Percentiles rank a stretch among this genome's conserved stretches.
Evolutionary conservation across 129 eudicot species (phyloP).

Genomic region (Flaveria ramosissima): DNA sequence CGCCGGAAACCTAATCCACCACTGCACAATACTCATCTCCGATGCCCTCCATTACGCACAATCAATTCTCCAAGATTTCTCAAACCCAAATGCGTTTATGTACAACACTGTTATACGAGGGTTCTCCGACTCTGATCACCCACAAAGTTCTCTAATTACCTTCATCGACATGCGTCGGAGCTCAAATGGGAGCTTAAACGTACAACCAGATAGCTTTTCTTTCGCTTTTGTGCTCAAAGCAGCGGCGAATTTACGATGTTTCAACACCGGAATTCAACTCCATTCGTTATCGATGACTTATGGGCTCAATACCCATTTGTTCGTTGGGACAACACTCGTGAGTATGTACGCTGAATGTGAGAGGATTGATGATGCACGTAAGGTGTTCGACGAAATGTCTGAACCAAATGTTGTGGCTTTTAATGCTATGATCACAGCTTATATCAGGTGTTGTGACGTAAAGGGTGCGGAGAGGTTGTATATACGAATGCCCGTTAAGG

Average conservation of each 20-base stretch:
- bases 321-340: constrained; percentile 43
- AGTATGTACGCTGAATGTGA: constrained; percentile 49
- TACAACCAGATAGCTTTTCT: constrained; percentile 36
- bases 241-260: constrained; percentile 35
- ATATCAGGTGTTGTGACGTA: constrained; percentile 39
- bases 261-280: constrained; percentile 35
- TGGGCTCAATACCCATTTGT: constrained; percentile 44
- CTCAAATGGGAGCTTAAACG: constrained; percentile 4
- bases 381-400: constrained; percentile 47
- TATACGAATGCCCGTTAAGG: constrained; percentile 35
- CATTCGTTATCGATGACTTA: constrained; percentile 26
- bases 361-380: constrained; percentile 25
- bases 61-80: constrained; percentile 29
- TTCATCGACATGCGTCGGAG: constrained; percentile 39
- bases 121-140: constrained; percentile 38
- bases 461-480: constrained; percentile 39
- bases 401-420: constrained; percentile 43
- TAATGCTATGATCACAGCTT: constrained; percentile 46
- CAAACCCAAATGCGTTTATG: constrained; percentile 45
- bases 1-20: constrained; percentile 42
- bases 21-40: constrained; percentile 31
- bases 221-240: constrained; percentile 45
- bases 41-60: constrained; percentile 42
- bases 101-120: constrained; percentile 48
- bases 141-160: constrained; percentile 29